These are phyloP conservation scores for Rhizophagus prolifer DNA, from an alignment of 192 early-diverging fungal genomes.

Conservation along the genomic window DNA sequence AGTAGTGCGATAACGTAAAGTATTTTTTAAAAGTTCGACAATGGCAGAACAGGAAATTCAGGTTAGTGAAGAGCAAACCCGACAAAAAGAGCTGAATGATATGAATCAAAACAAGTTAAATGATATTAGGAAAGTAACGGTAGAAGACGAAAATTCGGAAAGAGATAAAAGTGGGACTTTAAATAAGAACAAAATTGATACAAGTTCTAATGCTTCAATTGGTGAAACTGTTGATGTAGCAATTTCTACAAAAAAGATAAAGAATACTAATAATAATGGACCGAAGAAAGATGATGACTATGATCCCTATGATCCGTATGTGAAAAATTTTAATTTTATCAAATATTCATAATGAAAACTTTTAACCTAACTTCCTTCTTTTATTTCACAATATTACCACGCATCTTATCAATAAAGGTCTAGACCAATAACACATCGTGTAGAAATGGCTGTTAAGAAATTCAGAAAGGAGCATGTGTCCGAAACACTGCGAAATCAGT, in stretches of 20 bases:
- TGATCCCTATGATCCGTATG: no score
- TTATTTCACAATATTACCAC: no score
- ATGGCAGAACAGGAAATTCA: no score
- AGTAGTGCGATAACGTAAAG: no score
- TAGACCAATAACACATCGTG: slow-evolving; percentile 45
- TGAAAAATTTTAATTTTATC: no score
- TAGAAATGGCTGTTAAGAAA: slow-evolving; percentile 51
- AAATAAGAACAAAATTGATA: neutral
- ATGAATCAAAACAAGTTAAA: no score
- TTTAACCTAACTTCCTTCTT: neutral
- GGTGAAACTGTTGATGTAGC: neutral
- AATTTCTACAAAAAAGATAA: slow-evolving; percentile 36
- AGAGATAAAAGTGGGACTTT: no score
- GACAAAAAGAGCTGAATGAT: no score
- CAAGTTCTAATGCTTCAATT: neutral
- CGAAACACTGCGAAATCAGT: slow-evolving; percentile 33
- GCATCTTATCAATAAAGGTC: slow-evolving; percentile 29
- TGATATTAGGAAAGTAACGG: neutral
- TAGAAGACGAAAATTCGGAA: neutral
- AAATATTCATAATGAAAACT: neutral
- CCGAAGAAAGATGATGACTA: no score
- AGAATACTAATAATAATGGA: neutral
- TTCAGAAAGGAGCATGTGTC: slow-evolving; percentile 57
- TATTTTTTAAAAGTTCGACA: no score
- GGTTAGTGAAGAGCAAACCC: no score